These are phyloP conservation scores for Blastobotrys capitulatus DNA, from an alignment of 1,139 yeast genomes.

Conservation along the genomic window DNA sequence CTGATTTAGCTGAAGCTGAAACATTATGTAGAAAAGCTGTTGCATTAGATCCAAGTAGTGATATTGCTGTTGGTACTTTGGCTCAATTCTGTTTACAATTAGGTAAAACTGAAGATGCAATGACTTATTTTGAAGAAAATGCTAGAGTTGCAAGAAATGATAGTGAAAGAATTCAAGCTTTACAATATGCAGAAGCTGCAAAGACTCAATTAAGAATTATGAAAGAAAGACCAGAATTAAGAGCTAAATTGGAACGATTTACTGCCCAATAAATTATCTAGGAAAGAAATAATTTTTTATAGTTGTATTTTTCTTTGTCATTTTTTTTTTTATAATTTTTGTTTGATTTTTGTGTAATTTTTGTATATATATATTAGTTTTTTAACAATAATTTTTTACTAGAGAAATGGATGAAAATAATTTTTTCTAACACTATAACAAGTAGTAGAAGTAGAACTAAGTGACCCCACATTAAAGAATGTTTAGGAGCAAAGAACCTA, in stretches of 20 bases:
- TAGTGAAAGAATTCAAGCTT: slow-evolving; percentile 87
- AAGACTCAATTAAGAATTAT: slow-evolving; percentile 32
- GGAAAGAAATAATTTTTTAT: not conserved
- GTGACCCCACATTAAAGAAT: too few species aligned
- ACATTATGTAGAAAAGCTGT: slow-evolving; percentile 70
- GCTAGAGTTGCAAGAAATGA: slow-evolving; percentile 75
- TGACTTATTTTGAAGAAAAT: slow-evolving; percentile 73
- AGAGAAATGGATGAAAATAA: too few species aligned
- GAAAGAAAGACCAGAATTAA: slow-evolving; percentile 32
- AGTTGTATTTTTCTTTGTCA: not conserved
- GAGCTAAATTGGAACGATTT: slow-evolving; percentile 26
- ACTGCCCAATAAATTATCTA: not conserved
- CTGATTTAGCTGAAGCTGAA: slow-evolving; percentile 52
- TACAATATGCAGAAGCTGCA: slow-evolving; percentile 83
- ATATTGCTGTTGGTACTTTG: slow-evolving; percentile 80
- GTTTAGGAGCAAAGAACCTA: too few species aligned
- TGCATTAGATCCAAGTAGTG: slow-evolving; percentile 77
- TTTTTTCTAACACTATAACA: too few species aligned
- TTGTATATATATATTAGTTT: too few species aligned
- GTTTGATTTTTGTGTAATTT: too few species aligned
- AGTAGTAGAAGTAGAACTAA: too few species aligned
- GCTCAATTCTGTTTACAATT: slow-evolving; percentile 88
- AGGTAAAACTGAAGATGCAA: slow-evolving; percentile 78
- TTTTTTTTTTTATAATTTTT: not conserved
- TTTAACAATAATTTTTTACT: too few species aligned